phyloP scores from a whole-genome alignment of 306 rosid species.

The Luffa acutangula region DNA sequence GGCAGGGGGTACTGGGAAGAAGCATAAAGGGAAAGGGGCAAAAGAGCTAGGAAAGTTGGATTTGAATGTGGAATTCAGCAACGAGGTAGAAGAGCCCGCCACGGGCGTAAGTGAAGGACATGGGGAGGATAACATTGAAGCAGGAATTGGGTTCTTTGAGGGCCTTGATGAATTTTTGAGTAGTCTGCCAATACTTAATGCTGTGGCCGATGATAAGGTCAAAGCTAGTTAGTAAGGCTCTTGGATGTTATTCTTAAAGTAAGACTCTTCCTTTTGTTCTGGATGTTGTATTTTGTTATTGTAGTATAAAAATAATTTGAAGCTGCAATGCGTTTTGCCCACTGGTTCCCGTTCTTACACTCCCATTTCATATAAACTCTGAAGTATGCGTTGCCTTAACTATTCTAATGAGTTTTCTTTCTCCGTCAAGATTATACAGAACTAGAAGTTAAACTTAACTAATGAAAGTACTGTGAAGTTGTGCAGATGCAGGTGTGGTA shows the following conservation, averaged over 20 bases:
- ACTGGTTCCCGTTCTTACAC: neutral
- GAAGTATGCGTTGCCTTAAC: neutral
- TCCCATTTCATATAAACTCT: neutral
- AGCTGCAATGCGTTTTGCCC: constrained; percentile 3
- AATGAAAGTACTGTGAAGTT: neutral
- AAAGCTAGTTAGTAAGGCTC: constrained; percentile 45
- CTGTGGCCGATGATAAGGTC: constrained; percentile 72
- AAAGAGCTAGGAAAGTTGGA: constrained; percentile 72
- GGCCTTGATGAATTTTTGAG: constrained; percentile 92
- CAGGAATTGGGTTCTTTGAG: constrained; percentile 74
- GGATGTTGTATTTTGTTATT: constrained; percentile 27
- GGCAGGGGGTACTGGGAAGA: constrained; percentile 24
- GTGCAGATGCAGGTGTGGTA: neutral
- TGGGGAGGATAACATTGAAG: constrained; percentile 70
- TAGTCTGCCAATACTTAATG: constrained; percentile 87
- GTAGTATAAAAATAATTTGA: constrained; percentile 7
- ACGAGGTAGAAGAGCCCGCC: constrained; percentile 71
- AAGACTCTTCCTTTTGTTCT: constrained; percentile 21
- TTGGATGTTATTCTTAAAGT: constrained; percentile 14
- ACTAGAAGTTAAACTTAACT: neutral
- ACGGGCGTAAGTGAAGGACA: constrained; percentile 34
- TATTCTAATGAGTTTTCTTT: neutral
- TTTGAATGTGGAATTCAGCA: constrained; percentile 93
- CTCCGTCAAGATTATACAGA: neutral
- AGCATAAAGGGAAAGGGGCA: constrained; percentile 34